Conservation (phyloP, 202 grass and related monocot genomes). For the Saccharum hybrid region DNA sequence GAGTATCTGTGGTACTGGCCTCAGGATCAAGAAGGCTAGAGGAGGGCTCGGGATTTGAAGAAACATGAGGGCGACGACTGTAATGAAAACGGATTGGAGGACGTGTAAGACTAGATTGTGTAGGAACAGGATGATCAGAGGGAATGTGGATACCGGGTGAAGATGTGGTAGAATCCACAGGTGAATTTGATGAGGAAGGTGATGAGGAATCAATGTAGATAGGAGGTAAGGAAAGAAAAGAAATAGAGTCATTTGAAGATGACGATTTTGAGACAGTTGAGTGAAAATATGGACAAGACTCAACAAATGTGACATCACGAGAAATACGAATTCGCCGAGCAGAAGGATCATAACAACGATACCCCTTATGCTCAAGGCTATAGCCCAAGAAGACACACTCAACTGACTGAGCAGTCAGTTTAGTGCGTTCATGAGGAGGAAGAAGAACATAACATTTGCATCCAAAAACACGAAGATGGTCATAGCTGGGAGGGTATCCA, state of each 20-base stretch:
- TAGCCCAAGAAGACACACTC: too few relatives aligned
- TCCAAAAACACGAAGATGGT: too few relatives aligned
- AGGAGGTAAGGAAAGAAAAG: not conserved
- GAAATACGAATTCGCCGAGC: not conserved
- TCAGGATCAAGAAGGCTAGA: not conserved
- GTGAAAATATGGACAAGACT: not conserved
- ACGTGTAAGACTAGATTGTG: not conserved
- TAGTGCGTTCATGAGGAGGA: not conserved
- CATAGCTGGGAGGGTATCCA: not conserved
- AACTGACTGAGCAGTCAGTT: too few relatives aligned
- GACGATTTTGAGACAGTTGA: not conserved
- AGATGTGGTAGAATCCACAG: not conserved
- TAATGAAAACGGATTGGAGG: not conserved
- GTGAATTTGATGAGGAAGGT: not conserved
- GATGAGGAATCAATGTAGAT: not conserved
- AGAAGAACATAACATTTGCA: not conserved
- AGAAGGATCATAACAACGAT: too few relatives aligned
- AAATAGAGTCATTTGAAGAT: not conserved
- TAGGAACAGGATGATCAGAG: not conserved
- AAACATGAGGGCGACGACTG: not conserved
- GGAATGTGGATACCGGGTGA: not conserved
- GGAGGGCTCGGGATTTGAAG: not conserved
- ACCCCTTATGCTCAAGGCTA: too few relatives aligned
- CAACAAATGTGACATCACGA: not conserved
- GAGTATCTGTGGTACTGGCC: not conserved